Conservation (phyloP, 176 grass and related monocot species). For the barley (Hordeum vulgare) region DNA sequence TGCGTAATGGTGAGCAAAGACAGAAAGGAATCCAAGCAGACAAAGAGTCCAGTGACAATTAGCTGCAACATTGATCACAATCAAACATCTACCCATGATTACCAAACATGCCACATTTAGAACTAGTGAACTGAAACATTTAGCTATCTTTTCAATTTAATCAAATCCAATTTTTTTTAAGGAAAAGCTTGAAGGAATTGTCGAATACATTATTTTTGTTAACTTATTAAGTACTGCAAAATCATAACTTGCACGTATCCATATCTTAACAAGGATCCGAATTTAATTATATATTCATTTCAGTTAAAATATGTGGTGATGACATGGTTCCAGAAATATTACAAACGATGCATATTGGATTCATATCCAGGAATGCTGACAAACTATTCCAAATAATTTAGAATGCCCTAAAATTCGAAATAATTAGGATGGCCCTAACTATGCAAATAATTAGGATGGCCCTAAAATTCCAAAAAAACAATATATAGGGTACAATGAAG, state of each 20-base stretch:
- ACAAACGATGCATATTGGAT: not conserved
- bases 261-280: not conserved
- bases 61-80: slow-evolving; percentile 73
- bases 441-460: too few species aligned
- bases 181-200: not conserved
- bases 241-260: not conserved
- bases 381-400: not conserved
- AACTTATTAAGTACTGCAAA: not conserved
- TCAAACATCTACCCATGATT: slow-evolving; percentile 33
- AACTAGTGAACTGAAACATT: not conserved
- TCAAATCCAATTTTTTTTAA: not conserved
- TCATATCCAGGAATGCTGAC: too few species aligned
- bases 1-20: slow-evolving; percentile 89
- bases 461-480: too few species aligned
- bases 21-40: slow-evolving; percentile 93
- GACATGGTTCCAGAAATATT: slow-evolving; percentile 10
- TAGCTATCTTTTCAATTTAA: not conserved
- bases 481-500: not conserved
- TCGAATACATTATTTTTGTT: not conserved
- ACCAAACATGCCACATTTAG: not conserved
- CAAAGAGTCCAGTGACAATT: slow-evolving; percentile 79
- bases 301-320: not conserved
- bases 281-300: not conserved
- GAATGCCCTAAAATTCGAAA: too few species aligned
- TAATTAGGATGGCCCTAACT: too few species aligned